These are phyloP conservation scores for Knoxia roxburghii DNA, from an alignment of 257 asterid species.

Conservation along the genomic window DNA sequence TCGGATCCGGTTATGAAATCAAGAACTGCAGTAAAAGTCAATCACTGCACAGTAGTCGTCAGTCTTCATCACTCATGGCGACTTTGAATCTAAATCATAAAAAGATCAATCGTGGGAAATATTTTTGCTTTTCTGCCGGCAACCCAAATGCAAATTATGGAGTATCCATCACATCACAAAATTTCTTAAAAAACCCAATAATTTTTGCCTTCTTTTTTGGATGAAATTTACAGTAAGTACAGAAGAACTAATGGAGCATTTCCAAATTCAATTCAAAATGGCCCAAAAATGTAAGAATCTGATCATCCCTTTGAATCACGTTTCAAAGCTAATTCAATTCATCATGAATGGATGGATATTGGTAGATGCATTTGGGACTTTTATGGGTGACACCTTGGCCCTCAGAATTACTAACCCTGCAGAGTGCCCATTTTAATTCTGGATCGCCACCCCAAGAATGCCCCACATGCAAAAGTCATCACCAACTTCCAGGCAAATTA, in stretches of 20 bases:
- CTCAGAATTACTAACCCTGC: neutral
- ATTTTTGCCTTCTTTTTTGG: neutral
- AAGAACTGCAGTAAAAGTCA: neutral
- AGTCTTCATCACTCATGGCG: neutral
- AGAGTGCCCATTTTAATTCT: no score
- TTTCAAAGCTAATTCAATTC: neutral
- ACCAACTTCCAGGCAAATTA: constrained; percentile 8
- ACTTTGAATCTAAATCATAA: neutral
- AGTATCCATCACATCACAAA: neutral
- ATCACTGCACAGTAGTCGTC: no score
- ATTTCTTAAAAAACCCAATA: neutral
- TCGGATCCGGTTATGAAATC: neutral
- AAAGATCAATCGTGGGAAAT: neutral
- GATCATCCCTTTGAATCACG: neutral
- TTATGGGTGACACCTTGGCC: neutral
- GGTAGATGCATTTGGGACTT: neutral
- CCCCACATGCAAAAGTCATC: neutral
- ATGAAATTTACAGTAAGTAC: neutral
- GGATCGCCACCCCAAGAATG: constrained; percentile 1
- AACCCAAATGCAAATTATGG: neutral
- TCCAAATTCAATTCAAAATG: neutral
- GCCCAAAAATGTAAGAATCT: neutral
- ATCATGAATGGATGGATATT: neutral
- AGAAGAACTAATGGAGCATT: neutral
- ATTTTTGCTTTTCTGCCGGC: no score